These are phyloP conservation scores for Fraxinus nigra DNA, from an alignment of 305 asterid species.

Conservation along the genomic window DNA sequence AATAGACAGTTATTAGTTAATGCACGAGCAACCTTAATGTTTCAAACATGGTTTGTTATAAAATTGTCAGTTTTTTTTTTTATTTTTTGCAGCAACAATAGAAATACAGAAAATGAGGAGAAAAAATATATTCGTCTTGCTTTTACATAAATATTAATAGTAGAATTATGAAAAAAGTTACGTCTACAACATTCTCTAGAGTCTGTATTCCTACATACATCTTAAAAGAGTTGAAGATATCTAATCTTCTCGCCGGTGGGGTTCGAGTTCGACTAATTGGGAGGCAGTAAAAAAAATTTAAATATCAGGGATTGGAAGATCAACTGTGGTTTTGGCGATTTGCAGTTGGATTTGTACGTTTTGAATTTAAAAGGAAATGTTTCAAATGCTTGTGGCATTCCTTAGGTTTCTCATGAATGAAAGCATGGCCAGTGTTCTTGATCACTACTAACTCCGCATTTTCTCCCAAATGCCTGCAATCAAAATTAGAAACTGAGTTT, in stretches of 20 bases:
- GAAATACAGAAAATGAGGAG: not conserved
- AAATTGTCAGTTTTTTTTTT: not conserved
- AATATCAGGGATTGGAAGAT: not conserved
- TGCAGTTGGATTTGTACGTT: not conserved
- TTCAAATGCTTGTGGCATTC: slow-evolving; percentile 54
- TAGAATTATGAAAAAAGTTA: not conserved
- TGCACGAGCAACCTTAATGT: not conserved
- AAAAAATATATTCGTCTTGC: not conserved
- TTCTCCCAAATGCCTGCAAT: slow-evolving; percentile 61
- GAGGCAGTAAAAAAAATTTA: not conserved
- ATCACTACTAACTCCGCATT: slow-evolving; percentile 46
- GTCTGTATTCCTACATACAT: not conserved
- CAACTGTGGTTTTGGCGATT: slow-evolving; percentile 14
- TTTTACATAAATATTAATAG: not conserved
- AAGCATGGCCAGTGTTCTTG: slow-evolving; percentile 63
- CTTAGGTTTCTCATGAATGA: slow-evolving; percentile 49
- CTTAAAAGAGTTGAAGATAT: not conserved
- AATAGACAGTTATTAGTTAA: not conserved
- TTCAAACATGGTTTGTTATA: not conserved
- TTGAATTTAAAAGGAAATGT: slow-evolving; percentile 36
- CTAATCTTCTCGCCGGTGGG: not conserved
- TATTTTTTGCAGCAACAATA: not conserved
- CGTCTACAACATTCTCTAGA: not conserved
- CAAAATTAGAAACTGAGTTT: not conserved
- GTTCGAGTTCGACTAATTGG: not conserved